Percentiles rank a stretch among this genome's conserved stretches.
phyloP scores from a whole-genome alignment of 768 basidiomycete genomes.

The Chalciporus chontae region DNA sequence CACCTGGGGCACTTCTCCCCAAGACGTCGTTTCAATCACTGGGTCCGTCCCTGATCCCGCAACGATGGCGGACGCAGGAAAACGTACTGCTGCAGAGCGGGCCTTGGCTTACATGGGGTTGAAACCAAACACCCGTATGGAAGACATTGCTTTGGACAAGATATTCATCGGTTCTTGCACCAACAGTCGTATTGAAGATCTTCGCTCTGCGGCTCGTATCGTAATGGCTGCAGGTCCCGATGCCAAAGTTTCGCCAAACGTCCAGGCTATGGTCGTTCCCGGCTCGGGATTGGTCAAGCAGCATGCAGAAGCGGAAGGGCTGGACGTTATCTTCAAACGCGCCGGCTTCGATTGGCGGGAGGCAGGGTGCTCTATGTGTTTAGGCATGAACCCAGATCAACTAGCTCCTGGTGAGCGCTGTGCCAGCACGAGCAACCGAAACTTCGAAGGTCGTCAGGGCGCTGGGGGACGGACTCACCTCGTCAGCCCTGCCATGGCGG shows the following conservation, averaged over 20 bases:
- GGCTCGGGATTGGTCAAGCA: conserved; percentile 89
- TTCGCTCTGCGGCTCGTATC: conserved; percentile 81
- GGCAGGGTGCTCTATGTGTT: conserved; percentile 94
- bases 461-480: conserved; percentile 88
- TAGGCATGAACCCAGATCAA: conserved; percentile 95
- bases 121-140: conserved; percentile 70
- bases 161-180: conserved; percentile 95
- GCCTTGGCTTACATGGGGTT: conserved; percentile 88
- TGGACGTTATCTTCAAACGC: conserved; percentile 81
- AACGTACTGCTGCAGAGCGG: conserved; percentile 67
- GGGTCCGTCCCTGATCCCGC: conserved; percentile 77
- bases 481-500: conserved; percentile 89
- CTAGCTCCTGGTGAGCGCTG: conserved; percentile 79
- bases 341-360: conserved; percentile 96
- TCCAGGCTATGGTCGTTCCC: conserved; percentile 89
- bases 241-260: conserved; percentile 67
- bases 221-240: conserved; percentile 70
- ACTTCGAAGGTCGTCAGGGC: conserved; percentile 89
- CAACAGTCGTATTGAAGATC: conserved; percentile 90
- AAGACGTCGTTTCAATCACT: conserved; percentile 82
- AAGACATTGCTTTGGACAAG: conserved; percentile 79
- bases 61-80: conserved; percentile 57
- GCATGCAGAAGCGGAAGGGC: conserved; percentile 86
- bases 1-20: conserved; percentile 92
- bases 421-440: conserved; percentile 89